Evolutionary conservation across 164 flowering plant species (phyloP), one percentile per base, ranked within the genome.

Genomic region (Santalum album): DNA sequence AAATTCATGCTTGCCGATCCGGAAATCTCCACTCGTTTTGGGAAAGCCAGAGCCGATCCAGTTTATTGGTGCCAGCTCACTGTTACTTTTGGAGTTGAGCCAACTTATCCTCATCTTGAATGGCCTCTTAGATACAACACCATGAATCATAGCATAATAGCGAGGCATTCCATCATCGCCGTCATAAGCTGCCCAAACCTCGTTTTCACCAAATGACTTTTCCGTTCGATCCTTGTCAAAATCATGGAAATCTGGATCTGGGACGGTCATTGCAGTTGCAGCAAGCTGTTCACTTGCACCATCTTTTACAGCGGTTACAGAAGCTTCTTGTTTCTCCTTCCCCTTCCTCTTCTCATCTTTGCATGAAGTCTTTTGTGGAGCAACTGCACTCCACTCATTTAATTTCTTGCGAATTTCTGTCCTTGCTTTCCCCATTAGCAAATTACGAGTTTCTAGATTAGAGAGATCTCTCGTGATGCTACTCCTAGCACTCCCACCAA

Each of bases 141-240:
- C 68, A 57, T 74, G 75, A 53, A 83, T 68, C 50, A 77, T 45
- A 14, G 80, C 86, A 62, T 80, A 83, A 63, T 56, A 75, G 2
- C 86, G 83, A 24, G 89, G 89, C 89, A 83, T 83, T 32, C 86
- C 86, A 65, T 83, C 86, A 59, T 70, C 75, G 53, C 71, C 72
- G 56, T 80, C 89, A 62, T 83, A 83, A 27, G 78, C 75, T 59
- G 86, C 80, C 89, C 89, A 83, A 12, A 83, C 82, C 62, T 83
- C 78, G 44, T 75, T 77, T 7, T 74, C 78, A 29, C 40, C 74
- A 53, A 83, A 83, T 19, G 72, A 69, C 6, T 36, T 63, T 59
- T 78, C 89, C 29, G 69, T 50, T 50, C 86, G 56, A 29, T 72
- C 78, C 58, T 45, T 19, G 61, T 80, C 86, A 68, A 83, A 83